A percentile compares a stretch with the other conserved stretches of the same genome.
Conservation (phyloP, 495 filamentous ascomycete genomes). For the Tuber microsphaerosporum region DNA sequence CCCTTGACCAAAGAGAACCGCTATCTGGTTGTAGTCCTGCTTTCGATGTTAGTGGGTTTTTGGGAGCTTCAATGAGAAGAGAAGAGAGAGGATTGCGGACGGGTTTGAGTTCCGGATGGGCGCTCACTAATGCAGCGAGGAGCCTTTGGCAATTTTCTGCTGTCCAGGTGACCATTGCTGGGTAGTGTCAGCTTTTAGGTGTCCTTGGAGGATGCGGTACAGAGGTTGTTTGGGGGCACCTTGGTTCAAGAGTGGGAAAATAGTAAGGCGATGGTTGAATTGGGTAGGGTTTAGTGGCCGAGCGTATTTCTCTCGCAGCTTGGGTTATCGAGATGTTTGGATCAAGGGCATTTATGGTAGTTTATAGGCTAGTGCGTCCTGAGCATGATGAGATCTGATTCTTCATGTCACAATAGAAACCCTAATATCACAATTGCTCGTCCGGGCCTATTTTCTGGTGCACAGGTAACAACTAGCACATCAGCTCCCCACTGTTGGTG, state of each 20-base stretch:
- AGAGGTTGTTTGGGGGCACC: neutral
- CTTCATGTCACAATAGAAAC: neutral
- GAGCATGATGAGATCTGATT: neutral
- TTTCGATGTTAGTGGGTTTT: neutral
- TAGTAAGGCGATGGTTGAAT: neutral
- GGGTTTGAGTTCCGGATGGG: conserved; percentile 38
- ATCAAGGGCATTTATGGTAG: neutral
- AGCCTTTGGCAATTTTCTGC: conserved; percentile 37
- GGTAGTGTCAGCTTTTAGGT: conserved; percentile 19
- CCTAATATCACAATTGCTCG: neutral
- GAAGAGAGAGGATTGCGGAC: conserved; percentile 12
- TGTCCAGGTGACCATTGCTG: conserved; percentile 19
- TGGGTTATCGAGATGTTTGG: neutral
- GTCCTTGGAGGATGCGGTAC: neutral
- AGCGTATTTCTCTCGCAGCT: neutral
- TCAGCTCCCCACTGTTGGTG: neutral
- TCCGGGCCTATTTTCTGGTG: neutral
- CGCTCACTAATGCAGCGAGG: conserved; percentile 34
- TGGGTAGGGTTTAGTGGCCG: neutral
- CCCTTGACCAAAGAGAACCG: conserved; percentile 35
- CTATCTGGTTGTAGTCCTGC: conserved; percentile 34
- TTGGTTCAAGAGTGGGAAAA: neutral
- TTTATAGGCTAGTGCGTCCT: neutral
- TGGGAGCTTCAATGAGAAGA: neutral
- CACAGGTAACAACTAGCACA: neutral